Evolutionary conservation across 306 rosid species (phyloP), one percentile per base, ranked within the genome.

Genomic region (Aeschynomene evenia): DNA sequence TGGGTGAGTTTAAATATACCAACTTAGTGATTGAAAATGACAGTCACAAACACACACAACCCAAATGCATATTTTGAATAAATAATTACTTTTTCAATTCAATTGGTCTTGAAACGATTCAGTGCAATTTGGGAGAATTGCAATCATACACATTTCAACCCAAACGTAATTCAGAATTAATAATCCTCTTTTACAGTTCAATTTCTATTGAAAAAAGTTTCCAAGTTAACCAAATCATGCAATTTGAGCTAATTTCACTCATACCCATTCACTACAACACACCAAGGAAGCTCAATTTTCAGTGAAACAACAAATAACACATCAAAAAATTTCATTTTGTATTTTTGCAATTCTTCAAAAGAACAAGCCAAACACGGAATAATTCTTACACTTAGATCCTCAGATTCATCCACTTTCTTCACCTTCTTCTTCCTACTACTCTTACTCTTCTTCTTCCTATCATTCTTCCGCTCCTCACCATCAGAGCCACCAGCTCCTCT

Each of bases 381-480:
- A 59, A 16, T 12, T 66, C 85, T 82, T 77, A 83, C 89, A 63
- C 29, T 15, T 37, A 7, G 34, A 36, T 72, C 74, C 64, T n/a
- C 79, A 45, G 21, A 28, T 68, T 71, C 89, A 20, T 68, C 24
- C 37, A 26, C 28, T 21, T 68, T 68, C n/a, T 67, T 68, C 79
- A 63, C 43, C 66, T 59, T 84, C 77, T 37, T 67, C 78, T 23
- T 83, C 52, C 51, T 88, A 46, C 26, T 21, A 6, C 33, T 14
- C 61, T 16, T 36, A 51, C 6, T 50, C 63, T 59, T 84, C 77
- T 37, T 67, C 79, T 23, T 81, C 52, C 63, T 88, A 28, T 28
- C 49, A 6, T 24, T 14, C 59, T 23, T 34, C 16, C 2, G 15
- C 62, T 34, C 51, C 33, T 7, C 64, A n/a, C 12, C 21, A 15